Conservation (phyloP, 768 basidiomycete species). For the Termitomyces sp. region DNA sequence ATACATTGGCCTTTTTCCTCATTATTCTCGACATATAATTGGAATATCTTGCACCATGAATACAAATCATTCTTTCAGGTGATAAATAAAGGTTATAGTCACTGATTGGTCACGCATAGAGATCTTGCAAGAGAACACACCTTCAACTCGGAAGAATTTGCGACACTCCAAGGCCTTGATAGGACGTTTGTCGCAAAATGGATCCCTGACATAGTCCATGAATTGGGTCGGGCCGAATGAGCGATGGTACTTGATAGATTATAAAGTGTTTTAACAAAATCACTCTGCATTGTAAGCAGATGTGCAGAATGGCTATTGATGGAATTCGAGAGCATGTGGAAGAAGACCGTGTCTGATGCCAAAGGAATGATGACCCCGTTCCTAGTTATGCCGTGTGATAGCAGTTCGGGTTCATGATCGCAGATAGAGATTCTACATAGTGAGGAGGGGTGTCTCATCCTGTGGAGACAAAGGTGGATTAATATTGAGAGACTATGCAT, state of each 20-base stretch:
- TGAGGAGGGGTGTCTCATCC: background rate
- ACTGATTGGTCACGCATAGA: too few relatives aligned
- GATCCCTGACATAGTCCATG: slow-evolving; percentile 32
- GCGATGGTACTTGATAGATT: slow-evolving; percentile 33
- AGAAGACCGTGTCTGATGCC: slow-evolving; percentile 76
- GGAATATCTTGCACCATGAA: slow-evolving; percentile 87
- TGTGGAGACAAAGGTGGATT: background rate
- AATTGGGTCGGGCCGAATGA: slow-evolving; percentile 37
- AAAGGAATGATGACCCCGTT: slow-evolving; percentile 73
- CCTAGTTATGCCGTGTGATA: background rate
- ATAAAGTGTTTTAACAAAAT: slow-evolving; percentile 41
- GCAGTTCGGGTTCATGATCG: background rate
- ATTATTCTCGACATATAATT: slow-evolving; percentile 81
- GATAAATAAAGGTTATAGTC: background rate
- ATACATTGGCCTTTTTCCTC: too few relatives aligned
- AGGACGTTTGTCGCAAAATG: slow-evolving; percentile 40
- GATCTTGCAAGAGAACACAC: slow-evolving; percentile 8
- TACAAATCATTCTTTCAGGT: slow-evolving; percentile 60
- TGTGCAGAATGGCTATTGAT: slow-evolving; percentile 49
- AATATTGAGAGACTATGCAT: background rate
- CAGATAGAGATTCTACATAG: background rate
- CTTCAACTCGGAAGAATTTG: slow-evolving; percentile 10
- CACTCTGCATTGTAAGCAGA: slow-evolving; percentile 42
- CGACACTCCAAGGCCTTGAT: slow-evolving; percentile 28
- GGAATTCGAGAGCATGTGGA: slow-evolving; percentile 61